Evolutionary conservation across 2,329 filamentous ascomycete species (phyloP).

Genomic region (Torrubiellomyces zombiae): DNA sequence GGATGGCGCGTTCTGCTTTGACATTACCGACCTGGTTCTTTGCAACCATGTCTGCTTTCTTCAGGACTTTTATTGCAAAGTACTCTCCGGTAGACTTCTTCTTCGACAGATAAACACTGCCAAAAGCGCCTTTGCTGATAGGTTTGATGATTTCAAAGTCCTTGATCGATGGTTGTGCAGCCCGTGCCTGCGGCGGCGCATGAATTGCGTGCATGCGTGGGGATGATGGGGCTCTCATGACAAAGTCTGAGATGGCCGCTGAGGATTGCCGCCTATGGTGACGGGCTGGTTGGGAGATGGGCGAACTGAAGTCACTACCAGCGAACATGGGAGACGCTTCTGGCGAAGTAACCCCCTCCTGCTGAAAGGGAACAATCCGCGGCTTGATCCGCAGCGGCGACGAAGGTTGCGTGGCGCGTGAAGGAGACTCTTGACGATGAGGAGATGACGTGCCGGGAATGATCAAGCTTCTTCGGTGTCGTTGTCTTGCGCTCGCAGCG

Average conservation of each 20-base stretch:
- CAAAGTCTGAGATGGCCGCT: conserved; percentile 57
- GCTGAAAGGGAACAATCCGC: conserved; percentile 39
- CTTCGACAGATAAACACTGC: conserved; percentile 93
- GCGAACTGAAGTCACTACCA: conserved; percentile 66
- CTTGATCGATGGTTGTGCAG: conserved; percentile 89
- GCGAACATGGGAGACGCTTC: conserved; percentile 79
- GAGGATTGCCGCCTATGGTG: conserved; percentile 87
- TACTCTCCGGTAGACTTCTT: conserved; percentile 98
- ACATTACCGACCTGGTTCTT: conserved; percentile 99
- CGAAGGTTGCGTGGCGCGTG: conserved; percentile 59
- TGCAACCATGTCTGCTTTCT: conserved; percentile 99
- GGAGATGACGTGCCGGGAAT: conserved; percentile 65
- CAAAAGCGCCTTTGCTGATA: conserved; percentile 96
- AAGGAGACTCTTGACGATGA: conserved; percentile 77
- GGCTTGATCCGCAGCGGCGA: conserved; percentile 84
- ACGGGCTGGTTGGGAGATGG: conserved; percentile 38
- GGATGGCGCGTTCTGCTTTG: conserved; percentile 94
- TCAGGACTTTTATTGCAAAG: conserved; percentile 94
- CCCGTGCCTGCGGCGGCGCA: conserved; percentile 67
- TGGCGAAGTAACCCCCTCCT: conserved; percentile 61
- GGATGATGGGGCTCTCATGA: conserved; percentile 58
- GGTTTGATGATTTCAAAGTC: conserved; percentile 99
- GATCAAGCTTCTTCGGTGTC: conserved; percentile 75
- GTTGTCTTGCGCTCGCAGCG: conserved; percentile 62
- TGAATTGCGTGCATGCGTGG: conserved; percentile 63